These are phyloP conservation scores for Mycosphaerella arachidis DNA, from an alignment of 2,329 filamentous ascomycete genomes.

Conservation along the genomic window DNA sequence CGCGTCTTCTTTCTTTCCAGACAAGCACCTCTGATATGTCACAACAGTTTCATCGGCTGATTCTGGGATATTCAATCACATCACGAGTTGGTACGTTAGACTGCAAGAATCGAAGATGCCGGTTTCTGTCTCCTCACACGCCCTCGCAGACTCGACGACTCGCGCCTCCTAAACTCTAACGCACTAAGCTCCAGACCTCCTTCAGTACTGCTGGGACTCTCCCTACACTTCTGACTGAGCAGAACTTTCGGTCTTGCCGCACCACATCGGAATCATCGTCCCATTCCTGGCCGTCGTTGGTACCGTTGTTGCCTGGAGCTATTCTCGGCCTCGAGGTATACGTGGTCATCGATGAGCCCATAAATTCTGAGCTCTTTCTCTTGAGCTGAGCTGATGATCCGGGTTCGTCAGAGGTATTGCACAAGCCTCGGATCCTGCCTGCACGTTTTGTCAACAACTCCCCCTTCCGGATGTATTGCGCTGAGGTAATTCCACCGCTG, in stretches of 20 bases:
- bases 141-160: too few species aligned
- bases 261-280: not conserved
- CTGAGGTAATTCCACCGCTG: constrained; percentile 15
- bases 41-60: too few species aligned
- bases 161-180: too few species aligned
- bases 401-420: constrained; percentile 16
- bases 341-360: constrained; percentile 9
- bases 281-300: not conserved
- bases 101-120: too few species aligned
- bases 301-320: not conserved
- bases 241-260: too few species aligned
- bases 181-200: too few species aligned
- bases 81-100: too few species aligned
- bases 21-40: not conserved
- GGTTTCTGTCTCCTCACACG: too few species aligned
- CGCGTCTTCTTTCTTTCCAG: not conserved
- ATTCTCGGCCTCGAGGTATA: constrained; percentile 8
- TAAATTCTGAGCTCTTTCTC: constrained; percentile 16
- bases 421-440: constrained; percentile 8
- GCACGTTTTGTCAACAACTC: not conserved
- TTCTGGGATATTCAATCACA: too few species aligned
- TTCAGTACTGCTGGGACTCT: too few species aligned
- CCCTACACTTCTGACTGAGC: too few species aligned
- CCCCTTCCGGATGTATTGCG: constrained; percentile 1
- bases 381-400: constrained; percentile 12